Evolutionary conservation across 805 yeast species (phyloP), one percentile per base, ranked within the genome.

Genomic region (Candida ficus): DNA sequence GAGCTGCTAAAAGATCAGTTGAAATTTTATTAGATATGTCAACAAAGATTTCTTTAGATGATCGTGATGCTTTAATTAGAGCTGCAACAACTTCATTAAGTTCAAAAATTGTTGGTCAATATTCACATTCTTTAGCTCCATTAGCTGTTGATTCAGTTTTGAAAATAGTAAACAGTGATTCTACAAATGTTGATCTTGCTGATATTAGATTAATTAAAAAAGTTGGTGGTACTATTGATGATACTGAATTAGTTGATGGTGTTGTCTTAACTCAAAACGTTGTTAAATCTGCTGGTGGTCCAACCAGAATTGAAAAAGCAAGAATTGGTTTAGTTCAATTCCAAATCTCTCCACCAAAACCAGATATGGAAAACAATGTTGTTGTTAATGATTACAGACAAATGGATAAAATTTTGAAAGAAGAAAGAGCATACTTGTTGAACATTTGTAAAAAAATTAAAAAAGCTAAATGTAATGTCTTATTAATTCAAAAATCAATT

Each of bases 331-430:
- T 75, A 85, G 58, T 57, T 68, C 95, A 54, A 82, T 93, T 62
- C 95, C 99, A 34, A 88, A 88, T 67, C 85, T 98, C 30, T 76
- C 97, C 77, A 85, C 57, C 99, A 89, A 70, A 93, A 86, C 71
- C 99, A 86, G 71, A 75, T 33, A 55, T 95, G 83, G 99, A 93
- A 68, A 93, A 93, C 64, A 91, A 90, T 60, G 91, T 93, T 37
- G 95, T 93, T 43, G 98, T 93, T 41, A 93, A 86, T 60, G 99
- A 93, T 64, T 93, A 93, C 70, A 79, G 99, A 66, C 99, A 93
- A 67, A 93, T 93, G 99, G 99, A 93, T 66, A 93, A 91, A 69
- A 93, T 93, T 53, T 73, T 93, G 60, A 93, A 95, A 61, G 99
- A 93, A 67, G 99, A 93, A 72, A 82, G 99, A 62, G 93, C 96